Percentiles rank a stretch among this genome's conserved stretches.
Evolutionary conservation across 23 red algal genomes (phyloP).

Genomic region (Gracilaria gracilis): DNA sequence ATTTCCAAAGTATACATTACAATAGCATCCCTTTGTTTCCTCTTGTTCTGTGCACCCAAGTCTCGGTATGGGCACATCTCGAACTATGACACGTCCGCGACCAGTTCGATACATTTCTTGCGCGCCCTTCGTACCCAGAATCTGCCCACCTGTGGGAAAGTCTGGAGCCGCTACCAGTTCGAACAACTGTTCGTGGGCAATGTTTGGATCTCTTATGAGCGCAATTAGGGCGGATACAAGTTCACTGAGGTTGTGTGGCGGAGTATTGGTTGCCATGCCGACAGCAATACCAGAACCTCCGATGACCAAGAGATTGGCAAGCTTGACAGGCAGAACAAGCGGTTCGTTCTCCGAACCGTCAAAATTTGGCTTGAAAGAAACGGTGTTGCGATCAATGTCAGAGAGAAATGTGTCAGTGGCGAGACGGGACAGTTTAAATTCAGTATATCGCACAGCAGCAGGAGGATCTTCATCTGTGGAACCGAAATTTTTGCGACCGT

Average conservation of each 20-base stretch:
- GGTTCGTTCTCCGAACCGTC: conserved; percentile 93
- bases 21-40: conserved; percentile 85
- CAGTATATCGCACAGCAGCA: conserved; percentile 98
- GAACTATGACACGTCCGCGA: conserved; percentile 69
- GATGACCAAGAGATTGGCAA: conserved; percentile 94
- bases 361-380: conserved; percentile 87
- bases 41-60: conserved; percentile 10
- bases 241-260: conserved; percentile 96
- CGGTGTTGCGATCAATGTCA: conserved; percentile 87
- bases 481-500: conserved; percentile 94
- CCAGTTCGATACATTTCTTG: conserved; percentile 79
- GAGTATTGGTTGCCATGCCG: conserved; percentile 99
- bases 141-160: conserved; percentile 96
- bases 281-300: too few relatives aligned
- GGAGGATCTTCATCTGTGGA: conserved; percentile 92
- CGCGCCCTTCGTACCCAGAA: conserved; percentile 81
- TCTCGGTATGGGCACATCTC: conserved; percentile 80
- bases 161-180: conserved; percentile 90
- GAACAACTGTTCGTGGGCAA: too few relatives aligned
- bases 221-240: conserved; percentile 70
- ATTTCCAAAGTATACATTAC: too few relatives aligned
- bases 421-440: conserved; percentile 80
- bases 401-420: conserved; percentile 62
- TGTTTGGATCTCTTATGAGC: conserved; percentile 77
- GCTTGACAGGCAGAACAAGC: conserved; percentile 78